Percentiles rank a stretch among this genome's conserved stretches.
phyloP scores from a whole-genome alignment of 2,329 filamentous ascomycete genomes.

The Penicillium sp. region DNA sequence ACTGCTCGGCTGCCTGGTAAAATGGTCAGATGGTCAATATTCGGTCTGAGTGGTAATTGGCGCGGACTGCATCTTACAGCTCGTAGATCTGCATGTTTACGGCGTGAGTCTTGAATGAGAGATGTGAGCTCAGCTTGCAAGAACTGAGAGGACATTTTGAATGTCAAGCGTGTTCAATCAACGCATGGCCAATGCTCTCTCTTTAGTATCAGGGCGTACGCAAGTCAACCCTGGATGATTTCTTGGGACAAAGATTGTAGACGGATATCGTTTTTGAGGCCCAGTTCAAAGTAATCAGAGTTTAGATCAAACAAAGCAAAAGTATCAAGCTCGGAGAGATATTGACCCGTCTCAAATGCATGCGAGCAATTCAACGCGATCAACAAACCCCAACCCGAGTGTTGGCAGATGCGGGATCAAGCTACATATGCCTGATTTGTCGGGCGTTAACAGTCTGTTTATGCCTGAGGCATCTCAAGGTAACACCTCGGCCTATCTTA shows the following conservation, averaged over 20 bases:
- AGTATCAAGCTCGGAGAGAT: not conserved
- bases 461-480: too few species aligned
- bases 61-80: constrained; percentile 43
- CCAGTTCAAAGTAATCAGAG: too few species aligned
- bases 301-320: not conserved
- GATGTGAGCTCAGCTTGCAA: constrained; percentile 81
- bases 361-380: constrained; percentile 11
- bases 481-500: too few species aligned
- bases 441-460: too few species aligned
- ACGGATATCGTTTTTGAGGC: not conserved
- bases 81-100: constrained; percentile 84
- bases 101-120: constrained; percentile 90
- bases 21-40: constrained; percentile 22
- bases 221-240: constrained; percentile 11
- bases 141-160: constrained; percentile 82
- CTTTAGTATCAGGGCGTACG: constrained; percentile 6
- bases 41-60: constrained; percentile 9
- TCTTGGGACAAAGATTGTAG: not conserved
- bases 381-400: constrained; percentile 13
- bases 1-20: constrained; percentile 79
- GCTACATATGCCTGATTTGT: too few species aligned
- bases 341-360: not conserved
- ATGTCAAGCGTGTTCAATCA: constrained; percentile 18
- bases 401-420: constrained; percentile 13
- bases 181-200: constrained; percentile 24